Conservation (phyloP, 768 basidiomycete genomes). For the Naematelia aurantialba region DNA sequence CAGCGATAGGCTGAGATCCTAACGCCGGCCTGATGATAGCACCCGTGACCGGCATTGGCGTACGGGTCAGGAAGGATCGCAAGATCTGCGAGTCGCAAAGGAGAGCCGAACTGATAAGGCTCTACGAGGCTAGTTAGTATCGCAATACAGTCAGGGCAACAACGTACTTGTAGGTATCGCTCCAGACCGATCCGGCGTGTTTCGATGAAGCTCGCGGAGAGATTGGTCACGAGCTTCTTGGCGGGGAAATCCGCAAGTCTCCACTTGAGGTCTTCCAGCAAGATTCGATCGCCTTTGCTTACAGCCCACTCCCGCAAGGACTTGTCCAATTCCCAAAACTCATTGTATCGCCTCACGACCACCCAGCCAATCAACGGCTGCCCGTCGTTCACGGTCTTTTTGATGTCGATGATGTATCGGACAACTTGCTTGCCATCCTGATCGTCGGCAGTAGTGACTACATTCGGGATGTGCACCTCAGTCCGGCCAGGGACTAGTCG, state of each 20-base stretch:
- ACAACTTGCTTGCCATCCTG: slow-evolving; percentile 75
- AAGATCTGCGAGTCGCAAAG: slow-evolving; percentile 68
- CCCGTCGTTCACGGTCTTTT: slow-evolving; percentile 77
- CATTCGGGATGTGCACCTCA: slow-evolving; percentile 76
- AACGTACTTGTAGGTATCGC: slow-evolving; percentile 78
- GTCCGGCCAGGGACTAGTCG: slow-evolving; percentile 79
- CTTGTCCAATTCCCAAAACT: slow-evolving; percentile 85
- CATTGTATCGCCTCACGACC: slow-evolving; percentile 87
- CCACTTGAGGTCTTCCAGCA: slow-evolving; percentile 53
- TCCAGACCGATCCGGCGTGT: slow-evolving; percentile 72
- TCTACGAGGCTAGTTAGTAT: slow-evolving; percentile 18
- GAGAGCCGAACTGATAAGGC: slow-evolving; percentile 5
- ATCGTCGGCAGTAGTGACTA: slow-evolving; percentile 69
- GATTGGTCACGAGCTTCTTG: slow-evolving; percentile 81
- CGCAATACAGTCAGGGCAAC: background rate
- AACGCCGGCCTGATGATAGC: slow-evolving; percentile 62
- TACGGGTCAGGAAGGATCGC: slow-evolving; percentile 56
- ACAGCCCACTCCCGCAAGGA: slow-evolving; percentile 64
- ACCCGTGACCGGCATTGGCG: slow-evolving; percentile 4
- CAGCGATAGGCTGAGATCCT: slow-evolving; percentile 8
- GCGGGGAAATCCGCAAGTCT: slow-evolving; percentile 82
- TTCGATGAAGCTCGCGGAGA: slow-evolving; percentile 85
- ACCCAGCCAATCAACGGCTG: slow-evolving; percentile 77
- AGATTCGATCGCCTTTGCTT: slow-evolving; percentile 53
- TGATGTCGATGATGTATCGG: slow-evolving; percentile 85